Percentiles rank a stretch among this genome's conserved stretches.
These are phyloP conservation scores for Leishmania guyanensis DNA, from an alignment of 208 protist species.

Conservation along the genomic window DNA sequence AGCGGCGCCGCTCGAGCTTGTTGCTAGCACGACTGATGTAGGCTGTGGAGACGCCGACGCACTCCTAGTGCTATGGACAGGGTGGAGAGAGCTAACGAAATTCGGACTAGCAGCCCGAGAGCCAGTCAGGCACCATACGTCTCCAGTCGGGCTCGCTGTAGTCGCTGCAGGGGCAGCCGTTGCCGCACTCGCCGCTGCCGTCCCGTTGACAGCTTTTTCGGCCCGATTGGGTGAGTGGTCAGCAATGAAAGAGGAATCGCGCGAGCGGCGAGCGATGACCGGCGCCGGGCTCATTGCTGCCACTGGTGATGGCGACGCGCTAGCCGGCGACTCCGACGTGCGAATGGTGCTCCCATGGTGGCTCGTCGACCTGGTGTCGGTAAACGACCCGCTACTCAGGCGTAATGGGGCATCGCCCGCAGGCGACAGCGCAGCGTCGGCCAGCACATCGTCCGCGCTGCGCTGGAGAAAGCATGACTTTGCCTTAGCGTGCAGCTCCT, in stretches of 20 bases:
- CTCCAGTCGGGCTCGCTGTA: not conserved
- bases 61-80: not conserved
- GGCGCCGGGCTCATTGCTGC: not conserved
- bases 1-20: not conserved
- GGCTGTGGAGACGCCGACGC: not conserved
- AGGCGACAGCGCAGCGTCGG: not conserved
- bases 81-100: not conserved
- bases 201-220: not conserved
- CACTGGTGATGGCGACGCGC: not conserved
- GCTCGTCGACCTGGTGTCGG: not conserved
- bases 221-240: not conserved
- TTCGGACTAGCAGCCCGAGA: not conserved
- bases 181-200: not conserved
- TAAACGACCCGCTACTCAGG: not conserved
- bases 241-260: not conserved
- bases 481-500: constrained; percentile 51
- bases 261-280: constrained; percentile 13
- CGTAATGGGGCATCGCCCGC: not conserved
- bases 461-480: constrained; percentile 46
- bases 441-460: constrained; percentile 23
- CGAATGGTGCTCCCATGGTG: constrained; percentile 7
- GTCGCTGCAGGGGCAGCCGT: not conserved
- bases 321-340: constrained; percentile 5
- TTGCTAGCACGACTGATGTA: not conserved
- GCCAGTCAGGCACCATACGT: not conserved